Evolutionary conservation across 495 filamentous ascomycete species (phyloP), one percentile per base, ranked within the genome.

Genomic region (Aspergillus nanangensis): DNA sequence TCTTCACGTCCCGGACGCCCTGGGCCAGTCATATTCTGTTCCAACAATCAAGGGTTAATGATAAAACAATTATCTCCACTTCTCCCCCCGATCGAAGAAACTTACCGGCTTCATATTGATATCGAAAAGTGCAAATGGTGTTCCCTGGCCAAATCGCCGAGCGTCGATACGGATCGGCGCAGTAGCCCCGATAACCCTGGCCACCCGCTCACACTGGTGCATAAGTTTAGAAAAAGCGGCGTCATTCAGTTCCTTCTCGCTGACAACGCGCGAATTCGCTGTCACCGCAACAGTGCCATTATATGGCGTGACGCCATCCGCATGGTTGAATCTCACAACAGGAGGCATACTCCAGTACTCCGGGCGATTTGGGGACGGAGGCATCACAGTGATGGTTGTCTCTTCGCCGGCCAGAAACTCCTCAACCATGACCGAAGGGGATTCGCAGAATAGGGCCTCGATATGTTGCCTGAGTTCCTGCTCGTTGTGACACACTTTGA

Each of bases 61-160:
- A 21, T 23, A 8, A 40, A 33, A 22, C 32, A 14, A 20, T 7
- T 23, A 11, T 37, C 35, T 32, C 31, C 3, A 4, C 3, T n/a
- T 4, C 17, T 5, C 21, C 19, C 22, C 4, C n/a, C 20, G 23
- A 37, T 15, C 33, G n/a, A 29, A 15, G 11, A 5, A 13, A 61
- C 67, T 51, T 47, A 69, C 65, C 8, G 64, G 65, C 46, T 71
- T 71, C 63, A 69, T 61, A 48, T 71, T 69, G 10, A 71, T 57
- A 56, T 71, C 65, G 41, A 71, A 71, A 31, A 69, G 51, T n/a
- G 60, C 65, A 53, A 71, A 71, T 8, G 55, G 44, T 1, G 46
- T 50, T 2, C 47, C 47, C 13, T 43, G 38, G 7, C 36, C 41
- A 23, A 66, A 66, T 9, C 67, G 48, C 18, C 67, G 42, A 1